Evolutionary conservation across 2,329 filamentous ascomycete genomes (phyloP), one percentile per base, ranked within the genome.

Genomic region (Alternaria brassicicola): DNA sequence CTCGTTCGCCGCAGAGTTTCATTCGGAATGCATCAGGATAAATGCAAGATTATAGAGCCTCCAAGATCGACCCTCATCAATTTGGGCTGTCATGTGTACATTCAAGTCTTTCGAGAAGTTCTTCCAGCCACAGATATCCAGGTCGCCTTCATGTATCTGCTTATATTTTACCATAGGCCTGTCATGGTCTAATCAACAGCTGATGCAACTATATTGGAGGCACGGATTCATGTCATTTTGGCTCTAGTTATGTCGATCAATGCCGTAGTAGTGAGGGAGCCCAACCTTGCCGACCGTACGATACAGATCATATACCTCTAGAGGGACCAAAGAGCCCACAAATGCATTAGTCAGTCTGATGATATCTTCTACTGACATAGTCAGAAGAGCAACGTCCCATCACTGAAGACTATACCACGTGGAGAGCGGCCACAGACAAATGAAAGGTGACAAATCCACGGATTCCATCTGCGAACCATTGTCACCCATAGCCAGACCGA

Each of bases 41-140:
- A 68, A 68, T 69, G 55, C 62, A 64, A 47, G 52, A 53, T 52
- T 52, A 56, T 55, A 65, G 65, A 63, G 58, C 61, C 60, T 68
- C 66, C 59, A 60, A 66, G 63, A 60, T 67, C 59, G 30, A n/a
- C 60, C 28, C 60, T 59, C 67, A 72, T 73, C 58, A 67, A 63
- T 21, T 33, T 39, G 35, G 49, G 49, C 49, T 49, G 65, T 70
- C 68, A 68, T 64, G 61, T 66, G 65, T 62, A 62, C 62, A 35
- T 53, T 43, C 39, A 13, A 53, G 38, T 41, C 36, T 55, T 71
- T 70, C 68, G 55, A 71, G 65, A 72, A 72, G 38, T 36, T 56
- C 54, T 50, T 51, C 48, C 42, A 13, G n/a, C 48, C 55, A 52
- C 48, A 48, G 19, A 35, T 60, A 57, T 50, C 64, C 58, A 50